Percentiles rank a stretch among this genome's conserved stretches.
These are phyloP conservation scores for Apodospora peruviana DNA, from an alignment of 495 filamentous ascomycete species.

Conservation along the genomic window DNA sequence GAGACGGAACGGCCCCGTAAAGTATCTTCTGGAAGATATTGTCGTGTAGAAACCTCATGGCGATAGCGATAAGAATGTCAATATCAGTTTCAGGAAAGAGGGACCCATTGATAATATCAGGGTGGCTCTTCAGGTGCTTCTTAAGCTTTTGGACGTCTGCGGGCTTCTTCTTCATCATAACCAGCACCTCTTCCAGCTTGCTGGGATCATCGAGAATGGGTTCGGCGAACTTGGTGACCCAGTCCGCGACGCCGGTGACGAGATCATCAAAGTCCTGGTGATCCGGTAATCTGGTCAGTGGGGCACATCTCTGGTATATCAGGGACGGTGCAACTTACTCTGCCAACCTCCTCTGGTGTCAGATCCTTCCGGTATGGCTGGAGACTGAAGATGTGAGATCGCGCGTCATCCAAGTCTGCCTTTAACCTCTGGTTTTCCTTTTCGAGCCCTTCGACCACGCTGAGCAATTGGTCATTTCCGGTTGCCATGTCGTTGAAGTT, in stretches of 20 bases:
- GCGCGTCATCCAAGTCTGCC: conserved; percentile 19
- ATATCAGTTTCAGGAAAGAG: conserved; percentile 26
- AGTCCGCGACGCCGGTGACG: conserved; percentile 17
- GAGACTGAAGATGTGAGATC: conserved; percentile 30
- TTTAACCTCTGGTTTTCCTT: conserved; percentile 9
- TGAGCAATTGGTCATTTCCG: neutral
- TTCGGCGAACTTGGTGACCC: conserved; percentile 20
- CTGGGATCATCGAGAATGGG: conserved; percentile 17
- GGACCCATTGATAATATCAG: conserved; percentile 13
- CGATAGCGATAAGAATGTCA: conserved; percentile 25
- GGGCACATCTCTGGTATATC: neutral
- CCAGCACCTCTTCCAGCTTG: conserved; percentile 7
- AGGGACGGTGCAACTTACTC: no score
- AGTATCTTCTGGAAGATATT: conserved; percentile 25
- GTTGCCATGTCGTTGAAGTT: neutral
- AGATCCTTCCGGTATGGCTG: conserved; percentile 26
- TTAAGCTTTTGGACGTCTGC: conserved; percentile 6
- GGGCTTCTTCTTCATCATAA: conserved; percentile 5
- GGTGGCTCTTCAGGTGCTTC: conserved; percentile 9
- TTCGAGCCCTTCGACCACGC: conserved; percentile 5
- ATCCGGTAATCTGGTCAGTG: neutral
- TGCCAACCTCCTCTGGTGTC: conserved; percentile 20
- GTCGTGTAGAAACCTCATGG: conserved; percentile 25
- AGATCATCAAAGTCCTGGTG: conserved; percentile 22
- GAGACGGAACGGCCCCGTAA: conserved; percentile 5